Conservation (phyloP, 2,329 filamentous ascomycete species). For the Huntiella bhutanensis region DNA sequence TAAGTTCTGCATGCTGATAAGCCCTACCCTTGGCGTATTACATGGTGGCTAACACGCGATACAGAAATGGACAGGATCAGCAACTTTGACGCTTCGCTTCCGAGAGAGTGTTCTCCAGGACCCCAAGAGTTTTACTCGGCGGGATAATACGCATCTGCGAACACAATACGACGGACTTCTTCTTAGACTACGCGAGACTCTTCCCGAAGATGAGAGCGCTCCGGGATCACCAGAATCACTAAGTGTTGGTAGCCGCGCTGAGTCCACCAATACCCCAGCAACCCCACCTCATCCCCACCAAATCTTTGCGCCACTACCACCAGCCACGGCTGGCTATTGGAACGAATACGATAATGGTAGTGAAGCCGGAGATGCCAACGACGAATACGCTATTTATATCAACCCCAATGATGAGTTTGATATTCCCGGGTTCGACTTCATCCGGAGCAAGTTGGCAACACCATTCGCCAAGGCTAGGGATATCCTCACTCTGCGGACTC, state of each 20-base stretch:
- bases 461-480: slow-evolving; percentile 32
- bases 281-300: slow-evolving; percentile 12
- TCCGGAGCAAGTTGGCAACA: slow-evolving; percentile 31
- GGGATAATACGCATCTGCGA: slow-evolving; percentile 39
- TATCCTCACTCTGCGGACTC: slow-evolving; percentile 23
- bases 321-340: slow-evolving; percentile 40
- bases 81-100: slow-evolving; percentile 44
- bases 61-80: slow-evolving; percentile 67
- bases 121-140: slow-evolving; percentile 52
- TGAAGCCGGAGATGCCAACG: slow-evolving; percentile 39
- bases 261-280: slow-evolving; percentile 15
- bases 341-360: slow-evolving; percentile 76
- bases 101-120: slow-evolving; percentile 44
- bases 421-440: slow-evolving; percentile 44
- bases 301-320: neutral
- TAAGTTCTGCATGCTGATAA: slow-evolving; percentile 16
- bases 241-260: slow-evolving; percentile 13
- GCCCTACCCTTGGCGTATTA: no score
- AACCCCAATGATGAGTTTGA: slow-evolving; percentile 43
- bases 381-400: slow-evolving; percentile 54
- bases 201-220: slow-evolving; percentile 21
- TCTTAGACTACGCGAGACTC: slow-evolving; percentile 26
- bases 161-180: slow-evolving; percentile 32
- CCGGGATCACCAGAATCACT: slow-evolving; percentile 22
- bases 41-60: neutral